Evolutionary conservation across 2,329 filamentous ascomycete genomes (phyloP).

Genomic region (Phoma sp.): DNA sequence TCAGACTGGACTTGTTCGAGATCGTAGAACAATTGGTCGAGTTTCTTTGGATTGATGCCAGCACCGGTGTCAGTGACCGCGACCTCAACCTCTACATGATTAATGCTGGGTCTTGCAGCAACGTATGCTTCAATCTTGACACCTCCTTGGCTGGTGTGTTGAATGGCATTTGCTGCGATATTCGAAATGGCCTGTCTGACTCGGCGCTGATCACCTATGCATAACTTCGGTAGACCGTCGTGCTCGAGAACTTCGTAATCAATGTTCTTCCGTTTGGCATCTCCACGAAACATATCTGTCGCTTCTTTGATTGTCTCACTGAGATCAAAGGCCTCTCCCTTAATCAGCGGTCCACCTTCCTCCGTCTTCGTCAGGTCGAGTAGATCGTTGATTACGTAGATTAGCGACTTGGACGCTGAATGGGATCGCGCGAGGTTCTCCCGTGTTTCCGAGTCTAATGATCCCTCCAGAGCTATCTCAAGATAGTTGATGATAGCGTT

Average conservation of each 20-base stretch:
- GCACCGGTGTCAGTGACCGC: slow-evolving; percentile 77
- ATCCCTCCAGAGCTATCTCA: slow-evolving; percentile 86
- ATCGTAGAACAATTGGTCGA: slow-evolving; percentile 68
- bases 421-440: slow-evolving; percentile 86
- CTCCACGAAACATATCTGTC: slow-evolving; percentile 74
- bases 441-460: slow-evolving; percentile 79
- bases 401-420: slow-evolving; percentile 88
- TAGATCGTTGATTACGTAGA: slow-evolving; percentile 93
- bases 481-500: slow-evolving; percentile 96
- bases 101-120: slow-evolving; percentile 44
- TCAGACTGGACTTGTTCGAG: slow-evolving; percentile 67
- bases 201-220: slow-evolving; percentile 80
- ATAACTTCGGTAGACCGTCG: slow-evolving; percentile 71
- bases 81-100: slow-evolving; percentile 74
- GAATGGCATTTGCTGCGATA: slow-evolving; percentile 82
- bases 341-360: slow-evolving; percentile 78
- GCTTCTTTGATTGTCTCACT: slow-evolving; percentile 76
- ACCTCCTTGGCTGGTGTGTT: slow-evolving; percentile 73
- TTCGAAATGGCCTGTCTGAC: slow-evolving; percentile 87
- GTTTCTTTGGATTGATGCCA: slow-evolving; percentile 65
- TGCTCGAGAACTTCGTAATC: slow-evolving; percentile 72
- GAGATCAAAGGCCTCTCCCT: slow-evolving; percentile 81
- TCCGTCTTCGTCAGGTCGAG: slow-evolving; percentile 89
- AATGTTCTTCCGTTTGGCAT: slow-evolving; percentile 79
- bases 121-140: slow-evolving; percentile 76